These are phyloP conservation scores for Gryganskiella cystojenkinii DNA, from an alignment of 192 early-diverging fungal species.

Conservation along the genomic window DNA sequence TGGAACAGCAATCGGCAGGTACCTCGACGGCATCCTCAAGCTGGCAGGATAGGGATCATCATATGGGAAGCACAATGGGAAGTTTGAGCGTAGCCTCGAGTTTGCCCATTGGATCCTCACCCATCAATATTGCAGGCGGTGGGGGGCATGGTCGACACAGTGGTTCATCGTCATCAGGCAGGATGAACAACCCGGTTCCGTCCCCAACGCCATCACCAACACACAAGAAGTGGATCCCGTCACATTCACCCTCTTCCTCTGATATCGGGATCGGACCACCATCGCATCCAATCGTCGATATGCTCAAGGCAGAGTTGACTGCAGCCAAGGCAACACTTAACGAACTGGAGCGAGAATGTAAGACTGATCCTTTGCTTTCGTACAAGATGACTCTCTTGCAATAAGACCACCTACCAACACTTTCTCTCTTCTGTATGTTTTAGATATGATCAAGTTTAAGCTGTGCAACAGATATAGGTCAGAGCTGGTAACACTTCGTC, in stretches of 20 bases:
- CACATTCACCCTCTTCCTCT: constrained; percentile 44
- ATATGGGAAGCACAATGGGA: constrained; percentile 1
- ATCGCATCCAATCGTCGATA: constrained; percentile 49
- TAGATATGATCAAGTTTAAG: constrained; percentile 49
- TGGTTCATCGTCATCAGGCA: constrained; percentile 7
- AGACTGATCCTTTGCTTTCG: background rate
- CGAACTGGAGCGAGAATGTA: constrained; percentile 57
- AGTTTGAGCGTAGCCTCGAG: constrained; percentile 1
- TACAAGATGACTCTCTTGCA: too few relatives aligned
- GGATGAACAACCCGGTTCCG: constrained; percentile 29
- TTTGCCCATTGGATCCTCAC: constrained; percentile 46
- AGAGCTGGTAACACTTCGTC: constrained; percentile 42
- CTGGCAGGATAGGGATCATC: constrained; percentile 52
- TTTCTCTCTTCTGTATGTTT: background rate
- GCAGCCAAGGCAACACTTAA: constrained; percentile 45
- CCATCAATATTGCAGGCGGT: constrained; percentile 48
- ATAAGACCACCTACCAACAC: background rate
- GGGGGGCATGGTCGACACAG: constrained; percentile 20
- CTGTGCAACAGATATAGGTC: constrained; percentile 42
- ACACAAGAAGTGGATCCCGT: constrained; percentile 49
- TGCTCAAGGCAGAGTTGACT: constrained; percentile 51
- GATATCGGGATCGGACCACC: constrained; percentile 25
- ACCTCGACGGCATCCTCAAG: constrained; percentile 42
- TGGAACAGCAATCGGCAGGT: constrained; percentile 41
- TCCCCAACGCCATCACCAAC: constrained; percentile 50